Evolutionary conservation across 2,329 filamentous ascomycete genomes (phyloP).

Genomic region (Triangularia verruculosa): DNA sequence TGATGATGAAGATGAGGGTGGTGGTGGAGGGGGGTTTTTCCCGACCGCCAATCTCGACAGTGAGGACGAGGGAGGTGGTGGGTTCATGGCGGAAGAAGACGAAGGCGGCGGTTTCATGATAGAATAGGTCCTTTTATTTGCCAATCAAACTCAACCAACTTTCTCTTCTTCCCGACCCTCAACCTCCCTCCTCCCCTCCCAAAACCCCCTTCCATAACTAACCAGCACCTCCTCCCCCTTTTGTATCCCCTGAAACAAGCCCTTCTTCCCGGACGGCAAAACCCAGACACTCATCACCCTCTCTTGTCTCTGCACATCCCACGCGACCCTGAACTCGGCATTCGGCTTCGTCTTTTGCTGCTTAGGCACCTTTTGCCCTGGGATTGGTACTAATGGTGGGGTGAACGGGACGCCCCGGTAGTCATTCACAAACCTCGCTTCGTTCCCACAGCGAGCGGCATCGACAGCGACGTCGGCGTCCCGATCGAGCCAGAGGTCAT

Average conservation of each 20-base stretch:
- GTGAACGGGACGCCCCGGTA: constrained; percentile 54
- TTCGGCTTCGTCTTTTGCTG: constrained; percentile 41
- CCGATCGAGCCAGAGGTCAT: constrained; percentile 62
- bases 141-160: neutral
- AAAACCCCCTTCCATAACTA: constrained; percentile 67
- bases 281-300: constrained; percentile 59
- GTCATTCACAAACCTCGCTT: constrained; percentile 66
- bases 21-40: constrained; percentile 31
- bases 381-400: neutral
- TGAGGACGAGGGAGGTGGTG: constrained; percentile 15
- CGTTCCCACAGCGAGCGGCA: constrained; percentile 56
- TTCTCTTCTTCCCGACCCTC: constrained; percentile 15
- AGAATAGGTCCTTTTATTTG: constrained; percentile 18
- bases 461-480: constrained; percentile 59
- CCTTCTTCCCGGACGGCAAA: constrained; percentile 42
- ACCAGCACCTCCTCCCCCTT: constrained; percentile 64
- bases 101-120: constrained; percentile 25
- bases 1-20: constrained; percentile 32
- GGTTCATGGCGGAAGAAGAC: constrained; percentile 5
- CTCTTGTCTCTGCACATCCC: constrained; percentile 51
- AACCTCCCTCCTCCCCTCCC: constrained; percentile 48
- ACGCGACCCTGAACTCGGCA: constrained; percentile 58
- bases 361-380: neutral
- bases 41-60: constrained; percentile 22
- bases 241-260: constrained; percentile 40